Percentiles rank a stretch among this genome's conserved stretches.
Evolutionary conservation across 179 eudicot genomes (phyloP).

Genomic region (Heliamphora pulchella): DNA sequence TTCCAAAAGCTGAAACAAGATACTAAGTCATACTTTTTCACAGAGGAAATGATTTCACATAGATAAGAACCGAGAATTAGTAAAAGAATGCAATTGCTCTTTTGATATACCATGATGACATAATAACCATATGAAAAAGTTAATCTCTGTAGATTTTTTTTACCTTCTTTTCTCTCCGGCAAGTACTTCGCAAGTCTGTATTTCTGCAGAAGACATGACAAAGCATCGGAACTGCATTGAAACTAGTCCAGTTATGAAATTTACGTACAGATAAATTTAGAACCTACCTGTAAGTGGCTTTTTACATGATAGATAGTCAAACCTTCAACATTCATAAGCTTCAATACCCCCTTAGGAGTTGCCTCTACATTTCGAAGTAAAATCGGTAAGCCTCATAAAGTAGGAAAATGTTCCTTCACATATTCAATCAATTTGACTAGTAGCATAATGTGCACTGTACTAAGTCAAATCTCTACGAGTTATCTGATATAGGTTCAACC

Average conservation of each 20-base stretch:
- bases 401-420: not conserved
- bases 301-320: constrained; percentile 55
- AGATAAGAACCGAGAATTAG: not conserved
- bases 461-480: not conserved
- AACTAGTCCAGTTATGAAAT: not conserved
- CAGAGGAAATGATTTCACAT: not conserved
- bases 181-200: constrained; percentile 40
- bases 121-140: not conserved
- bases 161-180: constrained; percentile 46
- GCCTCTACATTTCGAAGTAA: constrained; percentile 32
- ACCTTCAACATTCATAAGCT: constrained; percentile 46
- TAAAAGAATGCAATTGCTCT: not conserved
- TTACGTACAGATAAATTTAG: not conserved
- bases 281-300: constrained; percentile 47
- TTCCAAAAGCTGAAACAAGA: not conserved
- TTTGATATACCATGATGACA: not conserved
- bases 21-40: not conserved
- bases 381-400: not conserved
- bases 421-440: no score
- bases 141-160: not conserved
- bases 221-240: not conserved
- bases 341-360: constrained; percentile 49
- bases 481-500: not conserved
- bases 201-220: constrained; percentile 25
- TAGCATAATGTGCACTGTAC: not conserved